Percentiles rank a stretch among this genome's conserved stretches.
These are phyloP conservation scores for Amphirosellinia nigrospora DNA, from an alignment of 495 filamentous ascomycete genomes.

Conservation along the genomic window DNA sequence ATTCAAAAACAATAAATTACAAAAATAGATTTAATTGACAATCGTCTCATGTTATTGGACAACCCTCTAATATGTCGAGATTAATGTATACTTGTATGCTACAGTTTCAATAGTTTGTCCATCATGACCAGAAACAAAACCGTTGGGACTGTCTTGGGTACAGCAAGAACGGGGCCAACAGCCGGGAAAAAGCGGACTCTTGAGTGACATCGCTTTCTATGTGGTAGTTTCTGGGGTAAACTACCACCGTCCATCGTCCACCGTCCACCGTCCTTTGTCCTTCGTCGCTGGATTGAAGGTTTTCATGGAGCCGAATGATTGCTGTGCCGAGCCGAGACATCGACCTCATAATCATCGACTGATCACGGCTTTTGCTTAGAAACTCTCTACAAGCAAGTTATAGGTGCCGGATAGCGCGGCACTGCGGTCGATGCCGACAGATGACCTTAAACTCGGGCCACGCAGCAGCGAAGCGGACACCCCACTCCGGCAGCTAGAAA, in stretches of 20 bases:
- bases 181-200: too few species aligned
- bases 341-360: background rate
- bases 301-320: background rate
- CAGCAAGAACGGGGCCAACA: too few species aligned
- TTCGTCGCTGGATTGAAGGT: background rate
- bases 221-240: background rate
- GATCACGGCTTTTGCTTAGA: conserved; percentile 2
- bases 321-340: background rate
- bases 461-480: background rate
- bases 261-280: background rate
- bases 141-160: too few species aligned
- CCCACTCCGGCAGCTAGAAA: conserved; percentile 18
- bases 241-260: background rate
- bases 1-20: too few species aligned
- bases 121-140: too few species aligned
- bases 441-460: background rate
- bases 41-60: too few species aligned
- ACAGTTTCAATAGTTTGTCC: too few species aligned
- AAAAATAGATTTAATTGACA: too few species aligned
- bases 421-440: conserved; percentile 2
- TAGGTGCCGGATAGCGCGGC: conserved; percentile 19
- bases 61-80: too few species aligned
- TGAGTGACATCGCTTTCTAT: background rate
- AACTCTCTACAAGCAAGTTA: background rate
- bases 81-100: too few species aligned